A percentile compares a stretch with the other conserved stretches of the same genome.
phyloP scores from a whole-genome alignment of 140 eudicot genomes.

The Erigeron philadelphicus region DNA sequence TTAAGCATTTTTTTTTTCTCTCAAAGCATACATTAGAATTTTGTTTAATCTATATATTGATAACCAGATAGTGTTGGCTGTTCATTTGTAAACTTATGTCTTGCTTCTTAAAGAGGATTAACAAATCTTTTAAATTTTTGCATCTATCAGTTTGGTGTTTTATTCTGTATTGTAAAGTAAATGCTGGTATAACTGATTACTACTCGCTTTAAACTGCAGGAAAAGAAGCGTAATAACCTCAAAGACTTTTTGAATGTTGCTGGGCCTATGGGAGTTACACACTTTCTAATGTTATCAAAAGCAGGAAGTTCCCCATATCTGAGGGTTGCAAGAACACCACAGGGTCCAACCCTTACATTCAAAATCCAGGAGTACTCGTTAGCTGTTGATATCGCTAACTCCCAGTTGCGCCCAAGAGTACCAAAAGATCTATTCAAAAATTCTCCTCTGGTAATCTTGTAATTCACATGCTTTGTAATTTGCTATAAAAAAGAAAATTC shows the following conservation, averaged over 20 bases:
- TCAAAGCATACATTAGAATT: too few relatives aligned
- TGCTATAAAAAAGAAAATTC: not conserved
- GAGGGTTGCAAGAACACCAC: slow-evolving; percentile 91
- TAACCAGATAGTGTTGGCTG: too few relatives aligned
- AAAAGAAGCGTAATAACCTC: slow-evolving; percentile 77
- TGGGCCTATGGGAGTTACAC: slow-evolving; percentile 94
- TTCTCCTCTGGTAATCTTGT: slow-evolving; percentile 64
- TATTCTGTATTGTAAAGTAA: not conserved
- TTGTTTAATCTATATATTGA: too few relatives aligned
- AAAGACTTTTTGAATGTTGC: slow-evolving; percentile 86
- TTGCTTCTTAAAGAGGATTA: too few relatives aligned
- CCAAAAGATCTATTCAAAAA: slow-evolving; percentile 75
- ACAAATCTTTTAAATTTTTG: not conserved
- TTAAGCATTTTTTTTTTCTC: too few relatives aligned
- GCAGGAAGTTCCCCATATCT: slow-evolving; percentile 65
- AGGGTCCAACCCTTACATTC: slow-evolving; percentile 87
- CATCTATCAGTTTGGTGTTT: not conserved
- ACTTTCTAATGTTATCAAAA: slow-evolving; percentile 85
- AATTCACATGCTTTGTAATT: not conserved
- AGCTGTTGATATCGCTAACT: slow-evolving; percentile 69
- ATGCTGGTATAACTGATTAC: not conserved
- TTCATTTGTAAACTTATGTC: too few relatives aligned
- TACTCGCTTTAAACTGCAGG: slow-evolving; percentile 43
- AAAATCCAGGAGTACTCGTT: slow-evolving; percentile 75
- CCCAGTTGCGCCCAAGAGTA: slow-evolving; percentile 78